Conservation (phyloP, 345 rosid genomes). For the Erodium maritimum region DNA sequence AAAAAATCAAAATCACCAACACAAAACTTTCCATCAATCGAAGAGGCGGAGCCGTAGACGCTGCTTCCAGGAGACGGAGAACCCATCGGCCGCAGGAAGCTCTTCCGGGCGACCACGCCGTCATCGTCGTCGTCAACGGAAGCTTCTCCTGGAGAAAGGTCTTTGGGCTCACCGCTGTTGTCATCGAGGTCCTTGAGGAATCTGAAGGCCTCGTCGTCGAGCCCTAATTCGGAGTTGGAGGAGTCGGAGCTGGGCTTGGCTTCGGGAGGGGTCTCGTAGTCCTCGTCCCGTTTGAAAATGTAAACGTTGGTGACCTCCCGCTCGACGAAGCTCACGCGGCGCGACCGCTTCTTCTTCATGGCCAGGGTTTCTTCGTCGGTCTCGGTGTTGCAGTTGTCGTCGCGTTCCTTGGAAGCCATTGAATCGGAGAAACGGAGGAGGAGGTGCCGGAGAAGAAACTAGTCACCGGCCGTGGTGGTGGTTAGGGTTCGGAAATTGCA, state of each 20-base stretch:
- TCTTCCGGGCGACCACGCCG: conserved; percentile 19
- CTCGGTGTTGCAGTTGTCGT: conserved; percentile 36
- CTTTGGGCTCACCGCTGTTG: conserved; percentile 41
- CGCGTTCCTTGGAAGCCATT: conserved; percentile 39
- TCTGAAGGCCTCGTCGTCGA: conserved; percentile 23
- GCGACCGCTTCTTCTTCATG: conserved; percentile 46
- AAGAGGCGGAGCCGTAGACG: conserved; percentile 54
- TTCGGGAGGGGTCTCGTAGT: conserved; percentile 57
- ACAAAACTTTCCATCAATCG: conserved; percentile 49
- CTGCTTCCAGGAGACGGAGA: conserved; percentile 87
- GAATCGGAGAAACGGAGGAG: background rate
- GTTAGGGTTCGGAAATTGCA: background rate
- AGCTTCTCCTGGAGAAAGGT: conserved; percentile 11
- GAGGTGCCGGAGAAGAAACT: background rate
- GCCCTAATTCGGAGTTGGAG: conserved; percentile 7
- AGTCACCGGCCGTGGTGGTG: background rate
- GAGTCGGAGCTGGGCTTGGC: conserved; percentile 15
- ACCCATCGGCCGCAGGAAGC: conserved; percentile 44
- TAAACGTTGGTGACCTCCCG: conserved; percentile 83
- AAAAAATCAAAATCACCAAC: background rate
- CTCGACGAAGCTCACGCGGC: conserved; percentile 98
- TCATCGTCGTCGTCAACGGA: conserved; percentile 24
- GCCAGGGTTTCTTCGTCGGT: conserved; percentile 73
- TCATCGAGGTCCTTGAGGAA: conserved; percentile 44
- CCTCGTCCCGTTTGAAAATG: conserved; percentile 87